Percentiles rank a stretch among this genome's conserved stretches.
Evolutionary conservation across 768 basidiomycete genomes (phyloP).

Genomic region (Sarcodon sp.): DNA sequence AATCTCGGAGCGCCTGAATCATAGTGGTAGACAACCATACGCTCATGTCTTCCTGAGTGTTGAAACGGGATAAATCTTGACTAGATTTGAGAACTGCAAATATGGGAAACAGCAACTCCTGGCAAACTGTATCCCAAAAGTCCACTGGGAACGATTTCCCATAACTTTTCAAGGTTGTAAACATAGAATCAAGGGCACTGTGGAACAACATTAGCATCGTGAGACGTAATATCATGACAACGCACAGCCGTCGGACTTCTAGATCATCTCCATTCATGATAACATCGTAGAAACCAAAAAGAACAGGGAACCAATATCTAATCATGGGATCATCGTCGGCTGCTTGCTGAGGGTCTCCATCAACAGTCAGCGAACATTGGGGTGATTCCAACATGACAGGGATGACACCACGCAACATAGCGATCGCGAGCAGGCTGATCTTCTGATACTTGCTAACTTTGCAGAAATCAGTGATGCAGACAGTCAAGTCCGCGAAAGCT

Average conservation of each 20-base stretch:
- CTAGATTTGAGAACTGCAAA: conserved; percentile 92
- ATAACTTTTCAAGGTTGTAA: conserved; percentile 85
- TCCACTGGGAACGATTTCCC: conserved; percentile 76
- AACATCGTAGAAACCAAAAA: conserved; percentile 98
- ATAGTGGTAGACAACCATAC: conserved; percentile 99
- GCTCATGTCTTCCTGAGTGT: conserved; percentile 97
- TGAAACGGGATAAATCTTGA: conserved; percentile 86
- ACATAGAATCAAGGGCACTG: conserved; percentile 94
- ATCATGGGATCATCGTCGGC: conserved; percentile 73
- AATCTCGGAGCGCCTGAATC: conserved; percentile 92
- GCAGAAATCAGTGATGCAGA: conserved; percentile 98
- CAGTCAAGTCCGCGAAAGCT: conserved; percentile 89
- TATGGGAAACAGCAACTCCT: conserved; percentile 94
- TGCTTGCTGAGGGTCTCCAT: conserved; percentile 5
- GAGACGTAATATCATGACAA: not conserved
- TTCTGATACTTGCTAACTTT: conserved; percentile 99
- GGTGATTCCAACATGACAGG: conserved; percentile 82
- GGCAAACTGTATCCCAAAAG: conserved; percentile 97
- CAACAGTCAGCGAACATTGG: conserved; percentile 39
- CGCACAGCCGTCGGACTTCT: conserved; percentile 92
- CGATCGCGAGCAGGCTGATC: conserved; percentile 91
- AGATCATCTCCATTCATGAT: conserved; percentile 99
- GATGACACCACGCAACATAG: conserved; percentile 89
- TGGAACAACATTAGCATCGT: conserved; percentile 2
- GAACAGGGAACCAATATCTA: conserved; percentile 91